These are phyloP conservation scores for Aspergillus sergii DNA, from an alignment of 2,329 filamentous ascomycete genomes.

Conservation along the genomic window DNA sequence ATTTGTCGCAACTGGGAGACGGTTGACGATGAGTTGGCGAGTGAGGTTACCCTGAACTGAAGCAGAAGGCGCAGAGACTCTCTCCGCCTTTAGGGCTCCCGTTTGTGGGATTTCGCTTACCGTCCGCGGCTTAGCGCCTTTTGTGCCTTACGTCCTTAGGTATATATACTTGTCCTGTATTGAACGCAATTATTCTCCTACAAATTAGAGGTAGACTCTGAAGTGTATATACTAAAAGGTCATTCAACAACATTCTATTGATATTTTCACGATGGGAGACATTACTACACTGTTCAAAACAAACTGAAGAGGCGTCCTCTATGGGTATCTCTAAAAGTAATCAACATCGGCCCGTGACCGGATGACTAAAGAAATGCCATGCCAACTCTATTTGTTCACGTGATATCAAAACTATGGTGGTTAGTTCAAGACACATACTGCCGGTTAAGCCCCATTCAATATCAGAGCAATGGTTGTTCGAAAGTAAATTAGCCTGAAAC, in stretches of 20 bases:
- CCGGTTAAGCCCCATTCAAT: not conserved
- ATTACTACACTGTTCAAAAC: not conserved
- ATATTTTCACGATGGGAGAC: not conserved
- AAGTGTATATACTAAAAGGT: not conserved
- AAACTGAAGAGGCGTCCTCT: not conserved
- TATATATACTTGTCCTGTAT: not conserved
- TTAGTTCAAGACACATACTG: not conserved
- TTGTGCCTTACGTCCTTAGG: slow-evolving; percentile 1
- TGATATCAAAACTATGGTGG: slow-evolving; percentile 8
- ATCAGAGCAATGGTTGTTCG: not conserved
- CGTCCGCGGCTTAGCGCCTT: slow-evolving; percentile 24
- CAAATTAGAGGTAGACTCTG: not conserved
- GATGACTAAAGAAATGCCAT: not conserved
- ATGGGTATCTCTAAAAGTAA: not conserved
- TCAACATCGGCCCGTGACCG: not conserved
- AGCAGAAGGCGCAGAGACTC: slow-evolving; percentile 30
- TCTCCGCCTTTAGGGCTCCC: slow-evolving; percentile 33
- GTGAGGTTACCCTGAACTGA: slow-evolving; percentile 40
- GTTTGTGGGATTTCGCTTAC: slow-evolving; percentile 46
- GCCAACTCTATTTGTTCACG: slow-evolving; percentile 11
- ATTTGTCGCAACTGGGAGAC: slow-evolving; percentile 41
- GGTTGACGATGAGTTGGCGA: slow-evolving; percentile 41
- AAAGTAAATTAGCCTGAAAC: not conserved
- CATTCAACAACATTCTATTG: not conserved
- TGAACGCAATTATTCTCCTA: not conserved